These are phyloP conservation scores for Sporothrix sp. DNA, from an alignment of 2,329 filamentous ascomycete species.

Conservation along the genomic window DNA sequence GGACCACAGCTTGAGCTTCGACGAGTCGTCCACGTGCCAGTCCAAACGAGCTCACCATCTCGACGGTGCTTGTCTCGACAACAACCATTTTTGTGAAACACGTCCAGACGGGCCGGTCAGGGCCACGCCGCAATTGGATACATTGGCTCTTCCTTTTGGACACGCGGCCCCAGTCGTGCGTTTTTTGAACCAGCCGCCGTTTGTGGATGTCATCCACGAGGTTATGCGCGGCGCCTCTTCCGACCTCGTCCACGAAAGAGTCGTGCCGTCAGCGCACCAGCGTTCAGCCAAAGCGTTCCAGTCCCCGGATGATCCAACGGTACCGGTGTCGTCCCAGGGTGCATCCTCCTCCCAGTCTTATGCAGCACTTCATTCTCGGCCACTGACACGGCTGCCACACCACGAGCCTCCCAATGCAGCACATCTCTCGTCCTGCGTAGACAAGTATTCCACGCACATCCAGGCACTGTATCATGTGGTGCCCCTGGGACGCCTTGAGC, in stretches of 20 bases:
- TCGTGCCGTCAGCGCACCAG: not conserved
- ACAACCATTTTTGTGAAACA: too few species aligned
- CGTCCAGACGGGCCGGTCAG: too few species aligned
- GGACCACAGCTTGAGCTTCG: not conserved
- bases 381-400: not conserved
- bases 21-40: too few species aligned
- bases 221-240: not conserved
- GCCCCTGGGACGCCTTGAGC: not conserved
- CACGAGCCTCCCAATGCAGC: not conserved
- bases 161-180: not conserved
- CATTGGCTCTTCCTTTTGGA: conserved; percentile 3
- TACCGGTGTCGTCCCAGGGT: not conserved
- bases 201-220: not conserved
- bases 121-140: too few species aligned
- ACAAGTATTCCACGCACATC: conserved; percentile 11
- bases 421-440: not conserved
- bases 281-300: not conserved
- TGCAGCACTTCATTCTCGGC: too few species aligned
- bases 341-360: not conserved
- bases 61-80: too few species aligned
- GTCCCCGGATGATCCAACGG: not conserved
- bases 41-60: too few species aligned
- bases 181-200: conserved; percentile 8
- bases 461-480: conserved; percentile 13
- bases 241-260: not conserved